These are phyloP conservation scores for Cladorrhinum sp. DNA, from an alignment of 2,329 filamentous ascomycete genomes.

Conservation along the genomic window DNA sequence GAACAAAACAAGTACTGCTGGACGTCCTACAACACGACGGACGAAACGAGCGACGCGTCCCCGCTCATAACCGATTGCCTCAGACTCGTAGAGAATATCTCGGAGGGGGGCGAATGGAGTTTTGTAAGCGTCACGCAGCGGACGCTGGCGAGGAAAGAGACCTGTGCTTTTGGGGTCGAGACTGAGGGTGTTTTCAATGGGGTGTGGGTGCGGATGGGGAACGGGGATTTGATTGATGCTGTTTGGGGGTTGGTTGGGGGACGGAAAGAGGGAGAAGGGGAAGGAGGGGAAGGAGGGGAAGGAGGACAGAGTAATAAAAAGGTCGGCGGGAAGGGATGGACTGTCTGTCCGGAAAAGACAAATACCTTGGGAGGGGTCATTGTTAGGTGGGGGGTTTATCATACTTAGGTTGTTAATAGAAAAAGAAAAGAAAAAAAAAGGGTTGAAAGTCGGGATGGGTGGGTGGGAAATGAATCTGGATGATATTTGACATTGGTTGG, in stretches of 20 bases:
- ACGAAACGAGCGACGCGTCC: not conserved
- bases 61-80: not conserved
- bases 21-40: not conserved
- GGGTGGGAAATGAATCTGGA: too few relatives aligned
- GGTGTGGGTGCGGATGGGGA: not conserved
- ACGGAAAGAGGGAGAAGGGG: not conserved
- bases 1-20: not conserved
- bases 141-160: not conserved
- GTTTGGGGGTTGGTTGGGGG: not conserved
- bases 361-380: not conserved
- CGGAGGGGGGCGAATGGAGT: not conserved
- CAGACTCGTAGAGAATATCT: not conserved
- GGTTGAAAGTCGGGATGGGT: too few relatives aligned
- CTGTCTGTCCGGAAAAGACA: not conserved
- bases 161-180: not conserved
- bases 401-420: not conserved
- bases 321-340: not conserved
- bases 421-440: too few relatives aligned
- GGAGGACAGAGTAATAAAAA: too few relatives aligned
- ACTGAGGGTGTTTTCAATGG: not conserved
- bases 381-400: not conserved
- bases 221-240: not conserved
- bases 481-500: too few relatives aligned
- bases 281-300: too few relatives aligned
- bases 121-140: not conserved